These are phyloP conservation scores for Sporothrix sp. DNA, from an alignment of 2,329 filamentous ascomycete genomes.

Conservation along the genomic window DNA sequence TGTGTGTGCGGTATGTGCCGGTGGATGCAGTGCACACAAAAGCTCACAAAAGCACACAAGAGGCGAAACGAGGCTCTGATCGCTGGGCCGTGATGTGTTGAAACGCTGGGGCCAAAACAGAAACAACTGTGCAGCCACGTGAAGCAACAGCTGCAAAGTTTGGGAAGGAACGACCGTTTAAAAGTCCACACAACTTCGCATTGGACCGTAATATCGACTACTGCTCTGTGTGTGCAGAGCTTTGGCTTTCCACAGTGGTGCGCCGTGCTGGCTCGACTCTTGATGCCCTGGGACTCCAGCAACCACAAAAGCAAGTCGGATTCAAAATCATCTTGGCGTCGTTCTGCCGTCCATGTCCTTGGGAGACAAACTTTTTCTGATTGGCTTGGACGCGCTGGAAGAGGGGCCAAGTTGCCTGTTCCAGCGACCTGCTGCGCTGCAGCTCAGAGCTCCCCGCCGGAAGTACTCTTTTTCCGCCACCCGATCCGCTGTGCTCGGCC, in stretches of 20 bases:
- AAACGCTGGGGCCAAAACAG: neutral
- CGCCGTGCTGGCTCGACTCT: neutral
- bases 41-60: neutral
- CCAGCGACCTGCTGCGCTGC: constrained; percentile 1
- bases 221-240: neutral
- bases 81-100: neutral
- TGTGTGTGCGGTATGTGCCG: neutral
- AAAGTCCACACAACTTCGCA: no score
- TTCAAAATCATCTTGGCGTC: constrained; percentile 12
- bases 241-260: neutral
- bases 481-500: neutral
- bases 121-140: no score
- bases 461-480: constrained; percentile 12
- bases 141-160: neutral
- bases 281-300: neutral
- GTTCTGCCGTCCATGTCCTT: neutral
- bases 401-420: neutral
- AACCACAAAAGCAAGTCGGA: no score
- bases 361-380: constrained; percentile 1
- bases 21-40: no score
- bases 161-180: neutral
- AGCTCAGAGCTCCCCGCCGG: constrained; percentile 14
- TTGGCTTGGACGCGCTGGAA: neutral
- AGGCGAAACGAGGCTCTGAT: neutral
- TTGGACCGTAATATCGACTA: no score